Base-by-base conservation (phyloP, 2,329 filamentous ascomycete species). In the Epichloe festucae region DNA sequence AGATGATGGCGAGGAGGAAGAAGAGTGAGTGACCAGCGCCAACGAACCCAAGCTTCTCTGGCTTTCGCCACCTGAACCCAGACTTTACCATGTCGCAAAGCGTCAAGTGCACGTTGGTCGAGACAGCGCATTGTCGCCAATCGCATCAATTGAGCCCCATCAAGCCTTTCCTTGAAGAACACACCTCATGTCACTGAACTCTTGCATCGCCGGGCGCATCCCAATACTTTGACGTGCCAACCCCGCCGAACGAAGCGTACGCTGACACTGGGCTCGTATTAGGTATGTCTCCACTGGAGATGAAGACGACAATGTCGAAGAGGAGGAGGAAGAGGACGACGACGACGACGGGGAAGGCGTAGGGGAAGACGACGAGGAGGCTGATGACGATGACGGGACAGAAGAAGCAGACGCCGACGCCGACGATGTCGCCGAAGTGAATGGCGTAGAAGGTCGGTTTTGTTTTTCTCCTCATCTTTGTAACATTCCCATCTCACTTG, bases 1-100 rank as follows among this genome's bases (percentile, higher is more conserved):
- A 46, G 70, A 71, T 46, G 73, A 75, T 54, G 72, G 70, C 43
- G 72, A 74, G 60, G 73, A 76, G 59, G 74, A 77, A 62, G 73
- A 77, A 62, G 75, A 77, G 75, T 77, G 71, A 71, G 74, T 63
- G 38, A 39, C 21, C 8, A 7, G n/a, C 40, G n/a, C 19, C 15
- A 44, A 1, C 19, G 19, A 27, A 12, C 34, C 34, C 19, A 17
- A 27, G 48, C 19, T 15, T 40, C 4, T 7, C 4, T 4, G 12
- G 5, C 19, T 23, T 42, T 21, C 17, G 27, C 17, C n/a, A 35
- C n/a, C 27, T 11, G 21, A 15, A 17, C 17, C 12, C 17, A 34
- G 3, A 11, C 5, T n/a, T 19, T 17, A 8, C 31, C 19, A 15
- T 34, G 48, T 19, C 19, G 41, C 31, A 44, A 49, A 49, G 39